A percentile compares a stretch with the other conserved stretches of the same genome.
Conservation (phyloP, 805 yeast species). For the Crinitomyces ghanaensis region DNA sequence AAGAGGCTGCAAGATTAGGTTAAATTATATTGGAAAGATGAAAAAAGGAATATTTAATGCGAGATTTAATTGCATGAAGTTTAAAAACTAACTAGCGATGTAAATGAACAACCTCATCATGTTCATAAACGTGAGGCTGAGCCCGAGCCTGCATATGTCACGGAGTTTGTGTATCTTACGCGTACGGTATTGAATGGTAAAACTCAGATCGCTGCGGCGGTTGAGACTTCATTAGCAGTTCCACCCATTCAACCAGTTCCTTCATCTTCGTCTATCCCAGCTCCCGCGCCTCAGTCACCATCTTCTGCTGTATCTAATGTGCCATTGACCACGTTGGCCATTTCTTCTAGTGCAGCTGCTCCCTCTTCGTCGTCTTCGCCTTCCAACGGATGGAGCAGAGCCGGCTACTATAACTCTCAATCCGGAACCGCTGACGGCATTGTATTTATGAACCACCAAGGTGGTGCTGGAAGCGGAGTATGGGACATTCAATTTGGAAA, state of each 20-base stretch:
- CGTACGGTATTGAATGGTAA: slow-evolving; percentile 16
- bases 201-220: slow-evolving; percentile 5
- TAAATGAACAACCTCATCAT: slow-evolving; percentile 35
- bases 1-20: no score
- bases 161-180: slow-evolving; percentile 67
- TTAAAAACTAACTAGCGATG: slow-evolving; percentile 13
- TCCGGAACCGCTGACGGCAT: slow-evolving; percentile 63
- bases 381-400: slow-evolving; percentile 53
- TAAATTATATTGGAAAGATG: no score
- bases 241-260: slow-evolving; percentile 13
- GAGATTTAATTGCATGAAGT: no score
- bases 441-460: slow-evolving; percentile 76
- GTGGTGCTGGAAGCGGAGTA: slow-evolving; percentile 84
- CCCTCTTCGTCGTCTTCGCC: slow-evolving; percentile 25
- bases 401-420: slow-evolving; percentile 51
- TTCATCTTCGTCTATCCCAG: slow-evolving; percentile 22
- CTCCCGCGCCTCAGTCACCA: slow-evolving; percentile 16
- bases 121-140: slow-evolving; percentile 46
- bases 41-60: no score
- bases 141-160: slow-evolving; percentile 50
- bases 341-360: slow-evolving; percentile 12
- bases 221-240: slow-evolving; percentile 4
- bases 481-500: slow-evolving; percentile 84
- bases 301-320: slow-evolving; percentile 10
- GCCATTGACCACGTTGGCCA: slow-evolving; percentile 10